Evolutionary conservation across 2,329 filamentous ascomycete species (phyloP).

Genomic region (Scortechinia acanthostroma): DNA sequence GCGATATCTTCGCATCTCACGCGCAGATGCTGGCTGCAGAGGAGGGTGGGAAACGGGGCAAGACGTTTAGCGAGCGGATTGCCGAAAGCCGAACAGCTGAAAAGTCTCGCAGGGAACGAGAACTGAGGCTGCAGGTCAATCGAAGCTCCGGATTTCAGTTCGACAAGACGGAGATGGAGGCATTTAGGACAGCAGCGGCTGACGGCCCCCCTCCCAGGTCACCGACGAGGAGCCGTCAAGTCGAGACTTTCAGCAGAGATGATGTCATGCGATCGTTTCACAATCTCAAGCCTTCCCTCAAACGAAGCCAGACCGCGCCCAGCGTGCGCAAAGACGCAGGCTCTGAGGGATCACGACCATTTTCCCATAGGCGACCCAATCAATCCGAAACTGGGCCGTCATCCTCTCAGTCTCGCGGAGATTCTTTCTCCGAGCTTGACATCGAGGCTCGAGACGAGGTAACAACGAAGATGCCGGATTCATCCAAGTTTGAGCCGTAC

Average conservation of each 20-base stretch:
- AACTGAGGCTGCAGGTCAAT: slow-evolving; percentile 22
- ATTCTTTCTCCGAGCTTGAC: too few species aligned
- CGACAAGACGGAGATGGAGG: slow-evolving; percentile 29
- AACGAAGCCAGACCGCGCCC: slow-evolving; percentile 23
- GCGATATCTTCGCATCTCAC: background rate
- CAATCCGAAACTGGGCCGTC: background rate
- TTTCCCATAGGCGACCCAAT: slow-evolving; percentile 4
- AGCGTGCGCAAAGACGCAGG: slow-evolving; percentile 8
- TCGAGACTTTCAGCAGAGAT: slow-evolving; percentile 26
- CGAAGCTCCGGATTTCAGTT: slow-evolving; percentile 31
- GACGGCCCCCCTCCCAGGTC: slow-evolving; percentile 11
- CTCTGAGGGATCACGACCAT: slow-evolving; percentile 6
- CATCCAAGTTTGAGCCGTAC: slow-evolving; percentile 46
- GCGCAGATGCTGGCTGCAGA: background rate
- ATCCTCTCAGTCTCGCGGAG: background rate
- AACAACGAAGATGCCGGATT: slow-evolving; percentile 15
- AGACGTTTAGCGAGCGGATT: slow-evolving; percentile 57
- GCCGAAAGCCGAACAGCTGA: slow-evolving; percentile 38
- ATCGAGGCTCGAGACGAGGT: background rate
- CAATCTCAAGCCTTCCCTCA: slow-evolving; percentile 10
- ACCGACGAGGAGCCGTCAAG: slow-evolving; percentile 13
- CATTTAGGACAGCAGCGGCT: slow-evolving; percentile 24
- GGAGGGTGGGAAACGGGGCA: slow-evolving; percentile 17
- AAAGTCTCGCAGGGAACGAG: slow-evolving; percentile 21
- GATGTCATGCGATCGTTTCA: slow-evolving; percentile 25